Base-by-base conservation (phyloP, 2,329 filamentous ascomycete species). In the Cladophialophora psammophila region DNA sequence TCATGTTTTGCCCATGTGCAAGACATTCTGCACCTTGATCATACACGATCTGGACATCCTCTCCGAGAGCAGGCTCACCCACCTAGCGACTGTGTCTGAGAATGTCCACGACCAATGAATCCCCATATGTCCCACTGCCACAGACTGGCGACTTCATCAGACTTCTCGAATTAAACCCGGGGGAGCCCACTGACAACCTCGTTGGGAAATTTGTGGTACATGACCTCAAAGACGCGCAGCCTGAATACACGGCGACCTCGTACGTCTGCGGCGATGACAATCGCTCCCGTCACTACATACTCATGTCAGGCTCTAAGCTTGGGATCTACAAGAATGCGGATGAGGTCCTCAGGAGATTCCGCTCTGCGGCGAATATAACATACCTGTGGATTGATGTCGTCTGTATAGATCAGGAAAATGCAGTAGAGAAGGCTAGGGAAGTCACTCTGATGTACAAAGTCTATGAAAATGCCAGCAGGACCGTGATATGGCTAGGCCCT, bases 291-390 rank as follows among this genome's bases (percentile, higher is more conserved):
- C 38, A 62, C 31, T 20, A 40, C 36, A 53, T 66, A 32, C 31
- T 52, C 13, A 62, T 66, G 6, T 61, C 58, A 4, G 58, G 38
- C 20, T 40, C 64, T n/a, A 57, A 31, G 20, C 52, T 66, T 10
- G 64, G 64, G 13, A 66, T 66, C 36, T 66, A 66, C 58, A 66
- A 66, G 42, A 66, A 62, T 15, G 64, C 64, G 20, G 64, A 66
- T 36, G 64, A 62, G 40, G 64, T 66, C 2, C 35, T 66, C 31
- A 48, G 64, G 32, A 55, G 64, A 40, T 66, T 66, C 26, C 58
- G 64, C 18, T 66, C 64, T 1, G 12, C 26, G 8, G 3, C 40
- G 12, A 34, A 62, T n/a, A 48, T 13, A 9, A 50, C 36, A 5
- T 62, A 57, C 35, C n/a, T 66, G 5, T 68, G 66, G 66, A 63